Conservation (phyloP, 176 grass and related monocot genomes). For the Ananas comosus region DNA sequence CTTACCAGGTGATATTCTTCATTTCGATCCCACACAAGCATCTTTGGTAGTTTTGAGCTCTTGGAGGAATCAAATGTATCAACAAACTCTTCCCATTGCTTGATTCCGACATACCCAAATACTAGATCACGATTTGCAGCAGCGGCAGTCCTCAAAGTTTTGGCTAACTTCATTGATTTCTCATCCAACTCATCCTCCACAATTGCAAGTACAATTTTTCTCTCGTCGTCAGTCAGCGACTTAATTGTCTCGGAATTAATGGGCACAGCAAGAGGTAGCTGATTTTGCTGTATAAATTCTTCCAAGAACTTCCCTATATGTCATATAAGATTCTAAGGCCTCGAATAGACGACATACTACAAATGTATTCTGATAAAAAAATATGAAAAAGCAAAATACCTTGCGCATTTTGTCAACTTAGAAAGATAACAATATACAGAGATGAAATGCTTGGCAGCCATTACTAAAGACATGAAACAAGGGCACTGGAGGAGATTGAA, state of each 20-base stretch:
- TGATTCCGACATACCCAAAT: slow-evolving; percentile 73
- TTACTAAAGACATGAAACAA: not conserved
- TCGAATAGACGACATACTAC: slow-evolving; percentile 5
- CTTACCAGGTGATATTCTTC: slow-evolving; percentile 85
- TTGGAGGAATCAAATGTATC: slow-evolving; percentile 58
- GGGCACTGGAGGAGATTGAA: not conserved
- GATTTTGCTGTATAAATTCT: slow-evolving; percentile 79
- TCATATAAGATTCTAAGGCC: slow-evolving; percentile 8
- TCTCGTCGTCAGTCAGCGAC: slow-evolving; percentile 59
- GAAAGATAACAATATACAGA: no score
- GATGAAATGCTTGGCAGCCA: not conserved
- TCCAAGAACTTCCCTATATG: slow-evolving; percentile 60
- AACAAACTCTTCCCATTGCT: slow-evolving; percentile 80
- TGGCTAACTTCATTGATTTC: slow-evolving; percentile 42
- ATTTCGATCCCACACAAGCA: slow-evolving; percentile 76
- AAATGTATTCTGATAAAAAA: not conserved
- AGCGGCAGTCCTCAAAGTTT: slow-evolving; percentile 71
- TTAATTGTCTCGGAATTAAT: slow-evolving; percentile 59
- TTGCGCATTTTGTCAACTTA: not conserved
- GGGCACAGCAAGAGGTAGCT: slow-evolving; percentile 66
- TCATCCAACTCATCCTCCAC: slow-evolving; percentile 59
- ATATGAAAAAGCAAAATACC: not conserved
- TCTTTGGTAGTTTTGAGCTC: slow-evolving; percentile 49
- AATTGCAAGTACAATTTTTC: slow-evolving; percentile 74
- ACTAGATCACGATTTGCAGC: slow-evolving; percentile 79